Evolutionary conservation across 2,329 filamentous ascomycete species (phyloP).

Genomic region (Sporothrix mexicana): DNA sequence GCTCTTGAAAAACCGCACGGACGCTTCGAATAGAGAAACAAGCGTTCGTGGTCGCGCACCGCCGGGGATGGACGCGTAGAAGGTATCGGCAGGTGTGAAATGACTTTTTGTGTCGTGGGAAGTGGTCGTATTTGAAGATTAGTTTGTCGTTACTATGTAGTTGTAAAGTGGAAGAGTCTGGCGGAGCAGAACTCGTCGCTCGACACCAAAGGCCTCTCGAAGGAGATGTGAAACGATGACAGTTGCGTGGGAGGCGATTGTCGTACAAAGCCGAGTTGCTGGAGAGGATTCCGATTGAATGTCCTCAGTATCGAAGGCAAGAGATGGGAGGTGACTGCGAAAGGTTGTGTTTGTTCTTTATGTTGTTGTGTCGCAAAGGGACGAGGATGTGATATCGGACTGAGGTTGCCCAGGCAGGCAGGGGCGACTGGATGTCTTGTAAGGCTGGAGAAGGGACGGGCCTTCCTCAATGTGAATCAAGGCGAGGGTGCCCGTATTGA

Average conservation of each 20-base stretch:
- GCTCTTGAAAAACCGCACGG: background rate
- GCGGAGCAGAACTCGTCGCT: conserved; percentile 1
- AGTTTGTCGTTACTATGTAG: too few relatives aligned
- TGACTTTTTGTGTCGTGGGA: background rate
- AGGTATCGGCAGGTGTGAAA: background rate
- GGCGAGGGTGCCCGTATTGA: background rate
- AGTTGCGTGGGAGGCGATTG: background rate
- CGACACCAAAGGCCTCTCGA: conserved; percentile 4
- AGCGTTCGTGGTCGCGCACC: conserved; percentile 22
- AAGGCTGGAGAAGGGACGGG: background rate
- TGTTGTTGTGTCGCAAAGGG: conserved; percentile 3
- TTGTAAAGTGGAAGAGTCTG: conserved; percentile 8
- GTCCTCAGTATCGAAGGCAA: background rate
- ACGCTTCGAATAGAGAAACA: background rate
- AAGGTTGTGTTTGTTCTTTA: background rate
- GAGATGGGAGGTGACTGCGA: background rate
- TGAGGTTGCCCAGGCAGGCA: background rate
- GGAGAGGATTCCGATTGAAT: background rate
- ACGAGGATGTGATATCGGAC: background rate
- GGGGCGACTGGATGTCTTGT: background rate
- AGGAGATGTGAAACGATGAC: background rate
- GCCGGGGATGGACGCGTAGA: background rate
- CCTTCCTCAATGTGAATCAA: background rate
- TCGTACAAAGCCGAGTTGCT: background rate
- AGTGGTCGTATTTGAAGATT: background rate